phyloP scores from a whole-genome alignment of 2,329 filamentous ascomycete genomes.

The Lasiodiplodia gonubiensis region DNA sequence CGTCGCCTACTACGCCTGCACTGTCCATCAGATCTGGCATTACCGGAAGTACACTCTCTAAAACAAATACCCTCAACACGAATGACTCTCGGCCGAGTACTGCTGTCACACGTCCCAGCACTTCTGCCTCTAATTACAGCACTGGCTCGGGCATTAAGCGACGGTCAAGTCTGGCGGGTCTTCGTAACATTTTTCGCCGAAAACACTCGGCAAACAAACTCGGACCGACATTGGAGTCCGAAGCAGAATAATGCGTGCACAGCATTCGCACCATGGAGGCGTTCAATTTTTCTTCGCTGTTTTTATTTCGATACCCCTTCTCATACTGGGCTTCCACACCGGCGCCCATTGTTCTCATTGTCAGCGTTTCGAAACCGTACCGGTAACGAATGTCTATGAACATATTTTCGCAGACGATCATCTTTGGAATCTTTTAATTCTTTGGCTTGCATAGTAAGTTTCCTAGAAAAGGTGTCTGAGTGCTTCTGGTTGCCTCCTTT shows the following conservation, averaged over 20 bases:
- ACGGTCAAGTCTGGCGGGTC: slow-evolving; percentile 16
- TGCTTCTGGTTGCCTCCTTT: background rate
- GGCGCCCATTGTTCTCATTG: background rate
- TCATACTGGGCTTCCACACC: background rate
- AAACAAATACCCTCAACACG: slow-evolving; percentile 22
- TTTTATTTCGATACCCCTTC: slow-evolving; percentile 28
- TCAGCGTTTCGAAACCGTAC: slow-evolving; percentile 14
- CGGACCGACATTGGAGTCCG: slow-evolving; percentile 25
- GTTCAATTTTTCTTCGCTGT: slow-evolving; percentile 4
- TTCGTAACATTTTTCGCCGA: slow-evolving; percentile 24
- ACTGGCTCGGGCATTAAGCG: slow-evolving; percentile 2
- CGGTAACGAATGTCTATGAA: slow-evolving; percentile 28
- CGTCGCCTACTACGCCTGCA: slow-evolving; percentile 10
- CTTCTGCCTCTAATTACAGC: slow-evolving; percentile 26
- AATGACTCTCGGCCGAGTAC: slow-evolving; percentile 24
- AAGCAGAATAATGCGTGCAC: slow-evolving; percentile 17
- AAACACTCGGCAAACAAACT: slow-evolving; percentile 25
- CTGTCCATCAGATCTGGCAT: slow-evolving; percentile 26
- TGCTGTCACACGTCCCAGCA: slow-evolving; percentile 21
- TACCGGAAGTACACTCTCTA: slow-evolving; percentile 20
- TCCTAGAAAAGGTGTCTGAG: slow-evolving; percentile 15
- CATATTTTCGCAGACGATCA: slow-evolving; percentile 14
- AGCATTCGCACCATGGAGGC: background rate
- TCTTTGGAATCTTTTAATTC: slow-evolving; percentile 9
- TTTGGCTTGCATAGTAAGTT: slow-evolving; percentile 2